Base-by-base conservation (phyloP, 2,329 filamentous ascomycete genomes). In the Xylariaceae sp. region DNA sequence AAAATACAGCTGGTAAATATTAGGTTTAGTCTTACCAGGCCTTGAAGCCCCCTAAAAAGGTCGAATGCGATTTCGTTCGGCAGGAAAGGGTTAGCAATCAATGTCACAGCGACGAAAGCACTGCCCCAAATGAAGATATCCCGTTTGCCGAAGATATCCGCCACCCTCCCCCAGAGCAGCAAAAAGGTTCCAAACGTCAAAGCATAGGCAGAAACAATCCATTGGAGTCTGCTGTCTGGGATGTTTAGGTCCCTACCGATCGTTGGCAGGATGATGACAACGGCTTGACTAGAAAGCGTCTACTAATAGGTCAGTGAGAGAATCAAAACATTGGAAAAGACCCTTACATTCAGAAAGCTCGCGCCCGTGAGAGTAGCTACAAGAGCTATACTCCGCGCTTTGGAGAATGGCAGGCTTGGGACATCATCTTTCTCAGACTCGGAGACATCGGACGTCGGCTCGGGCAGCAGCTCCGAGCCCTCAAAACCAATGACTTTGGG, bases 151-250 rank as follows among this genome's bases (percentile, higher is more conserved):
- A 86, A 88, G 40, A 89, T 62, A 23, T 90, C 87, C 53, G 84
- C 87, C 19, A 89, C 79, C 17, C 87, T 79, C 23, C 87, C 87
- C 86, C 86, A 89, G 12, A 89, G 76, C 14, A 90, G 74, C 23
- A 89, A 73, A 66, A 89, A 88, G 70, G 86, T 89, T 43, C 86
- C 87, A 64, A 89, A 89, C 0, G 85, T 78, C 14, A 90, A 78
- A 3, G 83, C 79, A 67, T 89, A 89, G 0, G 86, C 82, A 0
- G 86, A 89, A 0, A 89, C 77, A 59, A 89, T 79, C 86, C 87
- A 89, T 73, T 88, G 86, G 55, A 84, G 78, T 14, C 85, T 78
- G 23, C 78, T 78, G 34, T 82, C 79, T 1, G 86, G 86, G 17
- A 88, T 85, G 48, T 70, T 58, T 4, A 88, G 75, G 9, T 81